phyloP scores from a whole-genome alignment of 2,329 filamentous ascomycete species.

The Aspergillus tamarii region DNA sequence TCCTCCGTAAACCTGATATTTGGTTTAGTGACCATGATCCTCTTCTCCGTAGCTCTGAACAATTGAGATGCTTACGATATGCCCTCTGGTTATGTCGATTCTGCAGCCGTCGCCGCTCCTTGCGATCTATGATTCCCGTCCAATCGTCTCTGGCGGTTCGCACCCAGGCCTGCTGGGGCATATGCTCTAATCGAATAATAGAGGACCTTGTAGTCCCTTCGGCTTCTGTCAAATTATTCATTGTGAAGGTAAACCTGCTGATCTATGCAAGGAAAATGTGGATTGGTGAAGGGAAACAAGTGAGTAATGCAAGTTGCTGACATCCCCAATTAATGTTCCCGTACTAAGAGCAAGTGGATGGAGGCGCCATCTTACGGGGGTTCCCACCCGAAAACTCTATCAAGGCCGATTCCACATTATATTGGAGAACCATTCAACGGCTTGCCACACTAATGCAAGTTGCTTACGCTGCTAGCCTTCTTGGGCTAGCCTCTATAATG shows the following conservation, averaged over 20 bases:
- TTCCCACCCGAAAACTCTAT: neutral
- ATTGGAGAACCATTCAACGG: neutral
- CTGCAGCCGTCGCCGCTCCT: slow-evolving; percentile 29
- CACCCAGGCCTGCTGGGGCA: slow-evolving; percentile 21
- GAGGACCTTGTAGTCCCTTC: neutral
- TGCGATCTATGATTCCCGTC: slow-evolving; percentile 29
- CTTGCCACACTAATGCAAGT: neutral
- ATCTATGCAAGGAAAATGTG: neutral
- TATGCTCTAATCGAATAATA: slow-evolving; percentile 5
- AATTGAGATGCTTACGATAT: slow-evolving; percentile 20
- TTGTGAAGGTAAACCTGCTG: neutral
- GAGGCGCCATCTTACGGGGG: neutral
- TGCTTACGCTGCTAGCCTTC: neutral
- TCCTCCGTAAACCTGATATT: neutral
- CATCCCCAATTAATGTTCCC: neutral
- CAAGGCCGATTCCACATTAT: neutral
- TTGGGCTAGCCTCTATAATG: neutral
- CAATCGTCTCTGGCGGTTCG: slow-evolving; percentile 26
- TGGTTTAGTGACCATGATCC: neutral
- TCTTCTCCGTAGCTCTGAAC: neutral
- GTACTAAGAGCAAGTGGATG: neutral
- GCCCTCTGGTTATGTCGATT: slow-evolving; percentile 33
- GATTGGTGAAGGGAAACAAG: neutral
- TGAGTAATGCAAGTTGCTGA: slow-evolving; percentile 11
- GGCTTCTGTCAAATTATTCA: neutral